Evolutionary conservation across 768 basidiomycete genomes (phyloP), one percentile per base, ranked within the genome.

Genomic region (Tylopilus subfusipes): DNA sequence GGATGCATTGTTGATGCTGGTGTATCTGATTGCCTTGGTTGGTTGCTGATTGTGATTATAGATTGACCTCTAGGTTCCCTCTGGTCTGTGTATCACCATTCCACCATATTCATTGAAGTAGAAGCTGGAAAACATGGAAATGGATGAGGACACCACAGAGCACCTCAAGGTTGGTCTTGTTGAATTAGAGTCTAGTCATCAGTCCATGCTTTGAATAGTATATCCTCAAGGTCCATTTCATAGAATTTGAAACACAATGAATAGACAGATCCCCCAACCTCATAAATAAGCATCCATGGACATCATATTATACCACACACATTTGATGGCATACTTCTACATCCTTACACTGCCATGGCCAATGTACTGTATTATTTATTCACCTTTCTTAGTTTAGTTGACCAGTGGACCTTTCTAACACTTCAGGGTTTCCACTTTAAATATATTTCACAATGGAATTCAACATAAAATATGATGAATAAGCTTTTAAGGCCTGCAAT

Each of bases 71-170:
- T 34, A 7, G 14, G 29, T 42, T 13, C 56, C 39, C 25, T 56
- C 67, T 31, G 69, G 60, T 8, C 59, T 71, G 25, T 55, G 59
- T 13, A 68, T 71, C 36, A 65, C 57, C 24, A 40, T 68, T 24
- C 69, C 63, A 5, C 52, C 58, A 1, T 56, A 58, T 29, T 4
- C n/a, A 34, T 27, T 45, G 42, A 68, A 69, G 44, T 62, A 67
- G 2, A 70, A 71, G 45, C 27, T 60, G 14, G 55, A 64, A 16
- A 67, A 62, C 19, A 3, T 36, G 4, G 67, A 64, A 8, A 22
- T 9, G 0, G 59, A 59, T 4, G 52, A 16, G 1, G 12, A 6
- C 13, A 11, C 12, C 3, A 8, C 31, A 11, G 24, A 55, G 8
- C 56, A 57, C 10, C 64, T 59, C 51, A 70, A 68, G 57, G 67